These are phyloP conservation scores for Podaxis pistillaris DNA, from an alignment of 768 basidiomycete species.

Conservation along the genomic window DNA sequence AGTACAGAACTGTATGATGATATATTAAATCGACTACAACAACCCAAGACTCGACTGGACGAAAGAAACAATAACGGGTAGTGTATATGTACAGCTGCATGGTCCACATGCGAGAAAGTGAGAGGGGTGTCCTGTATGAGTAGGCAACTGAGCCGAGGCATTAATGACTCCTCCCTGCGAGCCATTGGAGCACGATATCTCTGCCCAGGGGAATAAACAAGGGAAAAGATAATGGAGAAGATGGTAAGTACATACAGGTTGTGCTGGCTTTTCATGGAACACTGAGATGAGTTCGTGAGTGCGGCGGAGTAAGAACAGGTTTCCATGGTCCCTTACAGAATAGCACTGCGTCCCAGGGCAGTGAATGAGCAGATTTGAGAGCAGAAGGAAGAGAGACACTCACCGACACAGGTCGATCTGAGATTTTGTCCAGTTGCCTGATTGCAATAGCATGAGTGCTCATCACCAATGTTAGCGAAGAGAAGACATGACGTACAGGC, in stretches of 20 bases:
- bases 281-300: conserved; percentile 43
- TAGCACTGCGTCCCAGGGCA: conserved; percentile 54
- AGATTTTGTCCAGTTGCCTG: conserved; percentile 79
- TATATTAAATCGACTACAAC: neutral
- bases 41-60: neutral
- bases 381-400: conserved; percentile 28
- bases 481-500: conserved; percentile 49
- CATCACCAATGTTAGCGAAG: neutral
- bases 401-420: conserved; percentile 82
- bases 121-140: neutral
- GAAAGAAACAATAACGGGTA: neutral
- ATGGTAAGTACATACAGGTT: conserved; percentile 60
- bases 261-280: conserved; percentile 95
- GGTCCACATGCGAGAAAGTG: neutral
- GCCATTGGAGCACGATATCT: conserved; percentile 88
- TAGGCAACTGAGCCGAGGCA: neutral
- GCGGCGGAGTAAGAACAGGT: neutral
- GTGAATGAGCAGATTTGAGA: conserved; percentile 5
- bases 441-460: neutral
- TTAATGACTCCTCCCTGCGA: conserved; percentile 72
- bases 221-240: neutral
- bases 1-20: neutral
- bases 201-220: conserved; percentile 30
- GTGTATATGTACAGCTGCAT: neutral
- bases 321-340: conserved; percentile 48